Evolutionary conservation across 768 basidiomycete genomes (phyloP), one percentile per base, ranked within the genome.

Genomic region (Tricholoma sp.): DNA sequence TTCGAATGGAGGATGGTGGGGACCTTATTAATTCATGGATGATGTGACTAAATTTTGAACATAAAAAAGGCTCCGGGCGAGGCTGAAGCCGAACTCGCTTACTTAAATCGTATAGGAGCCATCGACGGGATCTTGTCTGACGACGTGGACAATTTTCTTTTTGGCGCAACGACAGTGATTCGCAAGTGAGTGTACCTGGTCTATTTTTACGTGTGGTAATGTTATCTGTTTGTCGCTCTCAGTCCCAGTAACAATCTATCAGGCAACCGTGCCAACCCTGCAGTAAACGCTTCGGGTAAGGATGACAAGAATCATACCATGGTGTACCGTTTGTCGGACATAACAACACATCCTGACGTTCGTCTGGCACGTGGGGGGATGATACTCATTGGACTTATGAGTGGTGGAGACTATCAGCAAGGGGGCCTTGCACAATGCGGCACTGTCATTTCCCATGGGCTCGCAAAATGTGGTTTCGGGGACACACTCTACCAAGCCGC

Each of bases 81-180:
- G 70, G 95, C 95, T 0, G 95, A 98, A 69, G 94, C 94, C 0
- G 94, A 96, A 65, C 76, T 98, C 2, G 94, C 94, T 0, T 87
- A 90, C 59, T 76, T 98, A 53, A 94, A 93, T 63, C 76, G 80
- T 4, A 81, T 86, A 42, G 92, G 92, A 2, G 69, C 89, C 52
- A 89, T 98, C 55, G 95, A 98, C 66, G 91, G 86, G 0, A 82
- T 97, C 24, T 77, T 95, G 44, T 91, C 94, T 0, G 95, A 98
- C 68, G 95, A 97, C 63, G 94, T 94, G 1, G 94, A 98, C 65
- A 94, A 85, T 54, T 88, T 96, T 65, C 72, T 97, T 2, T 98
- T 98, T 59, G 94, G 94, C 18, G 94, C 92, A 1, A 80, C 73
- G 5, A 83, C 83, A 45, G 84, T 98, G 29, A 82, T 96, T 61